These are phyloP conservation scores for Diospyros lotus DNA, from an alignment of 148 eudicot genomes.

Conservation along the genomic window DNA sequence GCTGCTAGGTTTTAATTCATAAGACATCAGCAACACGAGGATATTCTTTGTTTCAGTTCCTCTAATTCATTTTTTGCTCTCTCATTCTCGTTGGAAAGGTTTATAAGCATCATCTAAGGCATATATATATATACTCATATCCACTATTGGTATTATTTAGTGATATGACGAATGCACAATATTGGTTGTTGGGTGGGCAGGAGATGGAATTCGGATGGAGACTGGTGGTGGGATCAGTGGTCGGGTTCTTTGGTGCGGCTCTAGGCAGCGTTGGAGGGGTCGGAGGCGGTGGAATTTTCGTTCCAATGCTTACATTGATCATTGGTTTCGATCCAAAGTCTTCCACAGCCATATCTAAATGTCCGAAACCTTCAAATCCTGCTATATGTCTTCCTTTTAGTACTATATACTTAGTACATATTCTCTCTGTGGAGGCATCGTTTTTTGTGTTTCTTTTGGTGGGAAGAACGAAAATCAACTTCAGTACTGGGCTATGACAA, in stretches of 20 bases:
- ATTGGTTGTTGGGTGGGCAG: constrained; percentile 14
- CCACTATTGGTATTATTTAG: too few species aligned
- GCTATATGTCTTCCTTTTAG: neutral
- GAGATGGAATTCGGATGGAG: constrained; percentile 59
- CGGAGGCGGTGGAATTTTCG: constrained; percentile 63
- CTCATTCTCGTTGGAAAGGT: too few species aligned
- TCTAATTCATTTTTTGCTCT: neutral
- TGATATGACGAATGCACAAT: too few species aligned
- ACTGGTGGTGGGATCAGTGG: constrained; percentile 34
- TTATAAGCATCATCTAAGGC: too few species aligned
- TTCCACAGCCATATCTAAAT: constrained; percentile 67
- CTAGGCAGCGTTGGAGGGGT: constrained; percentile 63
- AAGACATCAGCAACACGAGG: neutral
- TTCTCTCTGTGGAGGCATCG: neutral
- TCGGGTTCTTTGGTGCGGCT: constrained; percentile 65
- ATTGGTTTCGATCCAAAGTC: constrained; percentile 65
- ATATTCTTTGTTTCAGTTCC: neutral
- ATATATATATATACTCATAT: too few species aligned
- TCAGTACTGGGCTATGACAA: too few species aligned
- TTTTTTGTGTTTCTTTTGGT: too few species aligned
- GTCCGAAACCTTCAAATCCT: constrained; percentile 13
- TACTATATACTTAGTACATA: neutral
- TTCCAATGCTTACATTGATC: constrained; percentile 57
- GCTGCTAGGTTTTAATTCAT: neutral
- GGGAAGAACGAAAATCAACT: too few species aligned